Conservation (phyloP, 192 early-diverging fungal species). For the Linnemannia zychae region DNA sequence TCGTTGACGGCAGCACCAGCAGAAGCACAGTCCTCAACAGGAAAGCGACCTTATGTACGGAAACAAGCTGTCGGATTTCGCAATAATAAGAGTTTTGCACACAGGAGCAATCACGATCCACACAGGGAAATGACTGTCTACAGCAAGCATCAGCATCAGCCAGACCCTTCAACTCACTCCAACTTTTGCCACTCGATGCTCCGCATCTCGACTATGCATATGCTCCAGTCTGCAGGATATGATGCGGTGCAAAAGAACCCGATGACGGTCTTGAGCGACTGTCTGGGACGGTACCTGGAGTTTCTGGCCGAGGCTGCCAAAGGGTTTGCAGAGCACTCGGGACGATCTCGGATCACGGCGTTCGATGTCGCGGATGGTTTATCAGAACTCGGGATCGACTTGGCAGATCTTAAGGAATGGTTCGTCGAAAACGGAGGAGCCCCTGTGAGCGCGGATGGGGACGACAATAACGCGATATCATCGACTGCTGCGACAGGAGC, state of each 20-base stretch:
- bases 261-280: constrained; percentile 63
- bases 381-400: constrained; percentile 59
- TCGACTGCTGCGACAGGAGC: not conserved
- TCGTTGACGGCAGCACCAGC: not conserved
- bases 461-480: not conserved
- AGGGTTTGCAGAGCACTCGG: constrained; percentile 62
- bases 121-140: constrained; percentile 21
- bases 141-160: constrained; percentile 34
- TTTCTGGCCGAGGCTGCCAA: constrained; percentile 60
- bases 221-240: constrained; percentile 67
- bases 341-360: constrained; percentile 58
- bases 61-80: constrained; percentile 25
- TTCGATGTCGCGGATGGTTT: constrained; percentile 60
- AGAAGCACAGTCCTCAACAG: constrained; percentile 5
- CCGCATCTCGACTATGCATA: constrained; percentile 62
- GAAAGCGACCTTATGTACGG: constrained; percentile 35
- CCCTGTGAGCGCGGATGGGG: constrained; percentile 14
- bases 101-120: constrained; percentile 15
- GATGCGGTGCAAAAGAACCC: constrained; percentile 61
- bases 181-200: constrained; percentile 67
- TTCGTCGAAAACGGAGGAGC: constrained; percentile 59
- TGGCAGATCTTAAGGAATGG: constrained; percentile 61
- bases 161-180: constrained; percentile 32
- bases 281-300: constrained; percentile 63
- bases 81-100: not conserved